Evolutionary conservation across 345 rosid genomes (phyloP).

Genomic region (Noccaea bulbosa): DNA sequence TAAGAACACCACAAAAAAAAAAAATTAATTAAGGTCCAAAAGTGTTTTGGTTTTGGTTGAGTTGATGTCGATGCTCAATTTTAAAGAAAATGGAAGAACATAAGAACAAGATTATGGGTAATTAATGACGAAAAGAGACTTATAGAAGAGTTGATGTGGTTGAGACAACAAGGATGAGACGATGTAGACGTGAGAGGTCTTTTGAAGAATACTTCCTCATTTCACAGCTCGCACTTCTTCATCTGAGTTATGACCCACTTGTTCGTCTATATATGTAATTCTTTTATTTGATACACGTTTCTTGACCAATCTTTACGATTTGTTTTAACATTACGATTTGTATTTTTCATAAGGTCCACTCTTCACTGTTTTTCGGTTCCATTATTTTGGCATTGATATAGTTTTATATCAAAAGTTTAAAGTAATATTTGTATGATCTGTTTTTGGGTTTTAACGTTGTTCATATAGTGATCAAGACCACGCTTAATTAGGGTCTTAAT

Average conservation of each 20-base stretch:
- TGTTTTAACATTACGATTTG: neutral
- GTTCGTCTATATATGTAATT: slow-evolving; percentile 1
- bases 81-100: neutral
- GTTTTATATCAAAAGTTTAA: no score
- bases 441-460: no score
- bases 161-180: slow-evolving; percentile 31
- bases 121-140: slow-evolving; percentile 11
- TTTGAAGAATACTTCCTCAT: slow-evolving; percentile 26
- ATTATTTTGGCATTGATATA: neutral
- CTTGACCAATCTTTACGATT: slow-evolving; percentile 29
- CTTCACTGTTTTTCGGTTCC: neutral
- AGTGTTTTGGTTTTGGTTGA: slow-evolving; percentile 2
- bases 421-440: no score
- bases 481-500: no score
- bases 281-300: slow-evolving; percentile 3
- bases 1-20: neutral
- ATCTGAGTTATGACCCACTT: slow-evolving; percentile 36
- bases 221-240: slow-evolving; percentile 44
- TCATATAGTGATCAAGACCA: neutral
- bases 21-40: neutral
- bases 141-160: slow-evolving; percentile 22
- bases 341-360: slow-evolving; percentile 32
- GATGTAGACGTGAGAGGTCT: slow-evolving; percentile 38
- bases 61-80: slow-evolving; percentile 11
- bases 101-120: neutral